Percentiles rank a stretch among this genome's conserved stretches.
Conservation (phyloP, 495 filamentous ascomycete species). For the Choiromyces venosus region DNA sequence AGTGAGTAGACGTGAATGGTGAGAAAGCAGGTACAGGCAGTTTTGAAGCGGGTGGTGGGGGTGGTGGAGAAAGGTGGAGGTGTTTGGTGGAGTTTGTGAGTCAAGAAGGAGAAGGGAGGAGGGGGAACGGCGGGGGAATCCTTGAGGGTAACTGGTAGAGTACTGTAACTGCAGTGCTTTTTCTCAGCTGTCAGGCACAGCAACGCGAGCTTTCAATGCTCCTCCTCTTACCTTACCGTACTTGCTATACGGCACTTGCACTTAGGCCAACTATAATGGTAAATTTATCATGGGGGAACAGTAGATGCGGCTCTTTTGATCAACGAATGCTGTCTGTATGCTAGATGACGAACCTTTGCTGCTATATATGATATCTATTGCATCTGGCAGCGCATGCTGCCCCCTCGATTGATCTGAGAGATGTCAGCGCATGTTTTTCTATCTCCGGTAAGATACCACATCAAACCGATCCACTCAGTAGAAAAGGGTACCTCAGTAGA, state of each 20-base stretch:
- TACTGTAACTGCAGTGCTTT: not conserved
- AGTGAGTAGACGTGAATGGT: not conserved
- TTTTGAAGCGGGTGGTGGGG: not conserved
- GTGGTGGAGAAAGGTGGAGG: not conserved
- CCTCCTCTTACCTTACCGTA: not conserved
- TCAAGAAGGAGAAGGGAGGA: constrained; percentile 15
- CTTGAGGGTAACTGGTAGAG: not conserved
- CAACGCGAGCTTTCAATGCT: not conserved
- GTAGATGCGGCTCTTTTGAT: not conserved
- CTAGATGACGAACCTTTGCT: not conserved
- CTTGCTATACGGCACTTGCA: not conserved
- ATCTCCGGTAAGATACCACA: not conserved
- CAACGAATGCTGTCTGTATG: not conserved
- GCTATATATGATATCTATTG: not conserved
- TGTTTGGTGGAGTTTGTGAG: constrained; percentile 20
- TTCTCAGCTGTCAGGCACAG: not conserved
- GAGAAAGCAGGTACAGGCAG: not conserved
- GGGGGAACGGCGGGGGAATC: not conserved
- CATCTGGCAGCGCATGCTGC: not conserved
- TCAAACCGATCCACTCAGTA: not conserved
- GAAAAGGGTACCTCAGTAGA: not conserved
- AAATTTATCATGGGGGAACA: not conserved
- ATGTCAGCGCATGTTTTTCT: not conserved
- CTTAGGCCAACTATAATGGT: not conserved
- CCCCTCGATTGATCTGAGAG: not conserved